Evolutionary conservation across 2,329 filamentous ascomycete species (phyloP).

Genomic region (Aspergillus sp.): DNA sequence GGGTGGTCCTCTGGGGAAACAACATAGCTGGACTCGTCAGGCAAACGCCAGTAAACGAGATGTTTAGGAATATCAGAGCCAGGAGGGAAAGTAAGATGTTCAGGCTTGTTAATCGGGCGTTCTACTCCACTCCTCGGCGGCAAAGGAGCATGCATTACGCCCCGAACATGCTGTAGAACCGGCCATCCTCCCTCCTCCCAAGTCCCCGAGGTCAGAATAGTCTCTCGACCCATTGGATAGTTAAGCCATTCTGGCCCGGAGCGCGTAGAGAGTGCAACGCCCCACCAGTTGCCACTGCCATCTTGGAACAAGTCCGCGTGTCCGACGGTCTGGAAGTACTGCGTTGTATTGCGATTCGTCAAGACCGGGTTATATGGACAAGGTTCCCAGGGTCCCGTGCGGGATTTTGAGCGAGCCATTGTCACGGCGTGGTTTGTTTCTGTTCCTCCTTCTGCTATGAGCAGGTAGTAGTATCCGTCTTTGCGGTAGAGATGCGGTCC

Average conservation of each 20-base stretch:
- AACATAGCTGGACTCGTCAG: conserved; percentile 44
- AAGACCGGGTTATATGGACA: conserved; percentile 44
- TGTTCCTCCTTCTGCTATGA: conserved; percentile 30
- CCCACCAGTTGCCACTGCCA: conserved; percentile 53
- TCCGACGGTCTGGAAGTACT: conserved; percentile 54
- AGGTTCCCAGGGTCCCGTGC: conserved; percentile 42
- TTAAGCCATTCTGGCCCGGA: conserved; percentile 32
- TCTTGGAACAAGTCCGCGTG: conserved; percentile 60
- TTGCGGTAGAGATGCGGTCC: conserved; percentile 32
- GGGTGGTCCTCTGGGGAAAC: conserved; percentile 46
- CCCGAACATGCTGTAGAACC: conserved; percentile 12
- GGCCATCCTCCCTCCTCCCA: conserved; percentile 55
- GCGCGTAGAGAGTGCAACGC: conserved; percentile 48
- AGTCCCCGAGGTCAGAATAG: conserved; percentile 49
- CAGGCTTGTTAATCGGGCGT: conserved; percentile 41
- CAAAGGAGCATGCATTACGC: conserved; percentile 14
- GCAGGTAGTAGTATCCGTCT: conserved; percentile 32
- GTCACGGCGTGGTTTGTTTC: conserved; percentile 26
- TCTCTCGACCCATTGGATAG: conserved; percentile 58
- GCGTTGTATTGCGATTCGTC: conserved; percentile 37
- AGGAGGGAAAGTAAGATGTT: conserved; percentile 49
- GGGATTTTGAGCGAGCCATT: conserved; percentile 29
- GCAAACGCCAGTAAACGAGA: conserved; percentile 59
- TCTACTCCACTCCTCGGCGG: conserved; percentile 21
- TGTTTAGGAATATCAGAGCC: conserved; percentile 51